Percentiles rank a stretch among this genome's conserved stretches.
phyloP scores from a whole-genome alignment of 306 rosid species.

The Luffa acutangula region DNA sequence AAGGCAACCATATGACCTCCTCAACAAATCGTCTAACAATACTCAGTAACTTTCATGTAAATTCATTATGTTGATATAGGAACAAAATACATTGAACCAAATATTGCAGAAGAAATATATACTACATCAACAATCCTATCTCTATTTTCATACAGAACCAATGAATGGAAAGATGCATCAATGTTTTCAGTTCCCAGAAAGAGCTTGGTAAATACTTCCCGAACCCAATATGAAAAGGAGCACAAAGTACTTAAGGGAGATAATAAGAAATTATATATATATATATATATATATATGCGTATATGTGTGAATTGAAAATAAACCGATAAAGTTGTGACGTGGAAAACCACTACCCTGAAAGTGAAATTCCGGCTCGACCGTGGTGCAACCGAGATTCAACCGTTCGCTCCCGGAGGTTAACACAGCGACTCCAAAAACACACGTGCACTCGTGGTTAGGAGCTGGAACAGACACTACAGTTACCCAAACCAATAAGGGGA shows the following conservation, averaged over 20 bases:
- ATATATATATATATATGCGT: too few species aligned
- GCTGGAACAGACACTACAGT: too few species aligned
- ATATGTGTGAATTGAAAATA: too few species aligned
- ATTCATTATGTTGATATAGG: neutral
- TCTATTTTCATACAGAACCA: neutral
- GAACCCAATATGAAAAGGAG: neutral
- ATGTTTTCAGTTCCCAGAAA: neutral
- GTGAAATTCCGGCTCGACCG: too few species aligned
- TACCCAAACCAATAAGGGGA: too few species aligned
- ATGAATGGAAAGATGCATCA: neutral
- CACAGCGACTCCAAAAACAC: too few species aligned
- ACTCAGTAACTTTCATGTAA: neutral
- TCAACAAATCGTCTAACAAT: neutral
- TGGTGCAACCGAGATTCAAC: too few species aligned
- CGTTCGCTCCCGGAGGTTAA: too few species aligned
- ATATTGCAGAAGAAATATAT: neutral
- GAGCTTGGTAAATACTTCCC: neutral
- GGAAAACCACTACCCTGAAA: too few species aligned
- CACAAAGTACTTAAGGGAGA: neutral
- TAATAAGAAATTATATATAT: too few species aligned
- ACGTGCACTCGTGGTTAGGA: too few species aligned
- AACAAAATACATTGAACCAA: slow-evolving; percentile 1
- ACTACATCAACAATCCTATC: neutral
- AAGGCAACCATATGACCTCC: neutral
- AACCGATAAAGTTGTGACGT: too few species aligned